Evolutionary conservation across 441 rosid species (phyloP), one percentile per base, ranked within the genome.

Genomic region (Populus hybrid): DNA sequence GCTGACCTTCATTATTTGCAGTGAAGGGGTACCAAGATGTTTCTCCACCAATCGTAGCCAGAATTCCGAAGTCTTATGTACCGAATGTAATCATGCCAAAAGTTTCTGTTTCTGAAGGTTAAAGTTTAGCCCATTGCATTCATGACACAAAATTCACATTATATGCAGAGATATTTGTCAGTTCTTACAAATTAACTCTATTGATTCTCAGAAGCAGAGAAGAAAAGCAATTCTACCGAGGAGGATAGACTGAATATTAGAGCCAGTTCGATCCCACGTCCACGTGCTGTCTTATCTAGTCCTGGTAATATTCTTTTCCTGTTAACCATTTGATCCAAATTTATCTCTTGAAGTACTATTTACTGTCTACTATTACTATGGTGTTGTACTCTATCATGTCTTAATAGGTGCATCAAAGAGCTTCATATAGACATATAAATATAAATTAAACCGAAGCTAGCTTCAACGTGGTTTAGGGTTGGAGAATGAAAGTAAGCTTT

Each of bases 281-380:
- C 95, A 18, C 90, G 95, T 71, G 95, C 95, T 72, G 89, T 91
- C 71, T 42, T 91, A 71, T 91, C 93, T 36, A 91, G 95, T 81
- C 93, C 90, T 35, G 89, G 95, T 89, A 82, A 77, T 67, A 67
- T n/a, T 8, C 8, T 8, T 65, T 8, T 28, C 59, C 59, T 0
- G 0, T 67, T 10, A 5, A 8, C 10, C 50, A 5, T 71, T 8
- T 35, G 6, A 32, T 76, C 16, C 20, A 21, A 3, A 23, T 12
- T 28, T 63, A 30, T 34, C 21, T 4, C 40, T 72, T 10, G 5
- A 66, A 61, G 67, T 70, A 10, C 35, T 5, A 35, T 21, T 35
- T 50, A 38, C 42, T 38, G 42, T 38, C 42, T 38, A 10, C 46
- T 40, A 40, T 40, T 40, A 66, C 46, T 11, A 2, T 24, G n/a